Percentiles rank a stretch among this genome's conserved stretches.
Conservation (phyloP, 768 basidiomycete genomes). For the Lyophyllum atratum region DNA sequence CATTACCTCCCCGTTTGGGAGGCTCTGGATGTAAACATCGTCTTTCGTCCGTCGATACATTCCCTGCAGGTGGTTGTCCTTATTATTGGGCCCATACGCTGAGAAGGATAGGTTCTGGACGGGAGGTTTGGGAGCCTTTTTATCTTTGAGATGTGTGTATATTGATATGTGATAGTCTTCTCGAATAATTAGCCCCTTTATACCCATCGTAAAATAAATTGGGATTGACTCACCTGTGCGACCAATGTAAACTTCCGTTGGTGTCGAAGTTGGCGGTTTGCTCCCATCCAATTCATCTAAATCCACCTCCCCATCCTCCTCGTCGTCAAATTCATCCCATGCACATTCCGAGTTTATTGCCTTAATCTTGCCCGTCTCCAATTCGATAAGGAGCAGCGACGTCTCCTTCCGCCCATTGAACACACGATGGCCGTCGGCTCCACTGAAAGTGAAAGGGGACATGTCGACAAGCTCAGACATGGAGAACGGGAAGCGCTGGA, state of each 20-base stretch:
- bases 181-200: conserved; percentile 10
- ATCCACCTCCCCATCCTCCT: conserved; percentile 43
- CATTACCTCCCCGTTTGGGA: conserved; percentile 77
- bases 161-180: conserved; percentile 91
- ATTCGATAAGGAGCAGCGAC: conserved; percentile 69
- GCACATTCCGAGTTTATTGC: conserved; percentile 79
- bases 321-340: conserved; percentile 63
- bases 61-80: conserved; percentile 72
- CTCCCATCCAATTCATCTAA: conserved; percentile 46
- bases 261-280: conserved; percentile 35
- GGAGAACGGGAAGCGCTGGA: conserved; percentile 88
- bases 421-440: conserved; percentile 63
- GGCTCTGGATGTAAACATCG: conserved; percentile 76
- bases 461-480: conserved; percentile 92
- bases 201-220: not conserved
- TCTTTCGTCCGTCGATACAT: conserved; percentile 79
- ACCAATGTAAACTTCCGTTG: conserved; percentile 52
- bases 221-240: conserved; percentile 44
- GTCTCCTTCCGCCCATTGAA: conserved; percentile 95
- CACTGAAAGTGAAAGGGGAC: conserved; percentile 77
- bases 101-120: conserved; percentile 89
- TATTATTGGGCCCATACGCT: conserved; percentile 90
- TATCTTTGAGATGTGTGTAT: conserved; percentile 51
- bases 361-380: conserved; percentile 81
- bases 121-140: conserved; percentile 34